Percentiles rank a stretch among this genome's conserved stretches.
phyloP scores from a whole-genome alignment of 805 yeast genomes.

The Ogataea pilisensis region DNA sequence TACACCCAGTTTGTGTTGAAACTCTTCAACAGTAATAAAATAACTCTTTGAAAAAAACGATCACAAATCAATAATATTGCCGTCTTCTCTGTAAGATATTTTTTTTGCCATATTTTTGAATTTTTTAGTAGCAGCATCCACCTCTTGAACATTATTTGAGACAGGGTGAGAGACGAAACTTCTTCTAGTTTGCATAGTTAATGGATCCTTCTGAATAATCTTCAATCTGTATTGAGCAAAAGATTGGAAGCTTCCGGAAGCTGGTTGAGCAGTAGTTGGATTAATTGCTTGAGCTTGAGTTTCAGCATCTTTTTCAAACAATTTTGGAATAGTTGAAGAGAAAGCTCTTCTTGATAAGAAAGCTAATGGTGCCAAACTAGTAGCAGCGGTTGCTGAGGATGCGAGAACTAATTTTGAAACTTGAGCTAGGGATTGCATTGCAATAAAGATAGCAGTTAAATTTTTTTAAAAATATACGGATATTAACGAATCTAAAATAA shows the following conservation, averaged over 20 bases:
- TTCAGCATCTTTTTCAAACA: conserved; percentile 20
- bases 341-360: conserved; percentile 13
- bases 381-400: conserved; percentile 1
- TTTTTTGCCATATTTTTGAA: conserved; percentile 22
- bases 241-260: conserved; percentile 19
- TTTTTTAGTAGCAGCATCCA: conserved; percentile 12
- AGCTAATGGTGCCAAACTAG: conserved; percentile 3
- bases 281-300: conserved; percentile 17
- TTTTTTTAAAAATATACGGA: too few species aligned
- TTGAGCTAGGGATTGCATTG: conserved; percentile 1
- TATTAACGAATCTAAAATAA: too few species aligned
- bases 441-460: too few species aligned
- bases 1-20: background rate
- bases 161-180: conserved; percentile 12
- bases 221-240: conserved; percentile 29
- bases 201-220: conserved; percentile 26
- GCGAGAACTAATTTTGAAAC: conserved; percentile 1
- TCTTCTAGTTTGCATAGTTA: conserved; percentile 24
- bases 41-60: background rate
- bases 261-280: conserved; percentile 6
- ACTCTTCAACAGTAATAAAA: background rate
- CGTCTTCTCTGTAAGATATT: conserved; percentile 20
- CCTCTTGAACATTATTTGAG: conserved; percentile 1
- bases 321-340: conserved; percentile 12
- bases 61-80: conserved; percentile 5